A percentile compares a stretch with the other conserved stretches of the same genome.
Conservation (phyloP, 495 filamentous ascomycete genomes). For the Neurospora sp. region DNA sequence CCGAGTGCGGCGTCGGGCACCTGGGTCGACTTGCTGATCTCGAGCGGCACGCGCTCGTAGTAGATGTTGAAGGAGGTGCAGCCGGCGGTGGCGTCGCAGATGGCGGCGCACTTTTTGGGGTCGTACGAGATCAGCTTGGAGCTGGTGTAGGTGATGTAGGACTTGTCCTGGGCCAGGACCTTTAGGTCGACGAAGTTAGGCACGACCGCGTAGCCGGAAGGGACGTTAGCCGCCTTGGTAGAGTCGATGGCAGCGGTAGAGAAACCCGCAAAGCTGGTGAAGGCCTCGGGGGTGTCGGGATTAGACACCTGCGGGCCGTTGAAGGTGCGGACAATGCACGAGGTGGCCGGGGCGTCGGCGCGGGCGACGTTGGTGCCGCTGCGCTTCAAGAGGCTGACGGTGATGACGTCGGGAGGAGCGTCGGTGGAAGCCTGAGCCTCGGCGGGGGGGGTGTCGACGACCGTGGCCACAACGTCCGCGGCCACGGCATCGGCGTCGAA, state of each 20-base stretch:
- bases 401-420: not conserved
- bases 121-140: conserved; percentile 6
- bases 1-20: conserved; percentile 4
- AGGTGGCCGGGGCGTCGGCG: not conserved
- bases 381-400: not conserved
- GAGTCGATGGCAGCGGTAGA: not conserved
- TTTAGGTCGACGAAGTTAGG: conserved; percentile 8
- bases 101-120: conserved; percentile 6
- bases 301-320: conserved; percentile 8
- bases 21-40: conserved; percentile 8
- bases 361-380: not conserved
- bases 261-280: not conserved
- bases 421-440: not conserved
- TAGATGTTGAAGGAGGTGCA: conserved; percentile 12
- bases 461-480: not conserved
- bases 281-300: conserved; percentile 4
- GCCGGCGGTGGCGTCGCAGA: conserved; percentile 2
- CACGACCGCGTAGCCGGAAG: conserved; percentile 5
- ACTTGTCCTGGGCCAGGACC: conserved; percentile 2
- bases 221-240: not conserved
- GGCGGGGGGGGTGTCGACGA: not conserved
- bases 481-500: conserved; percentile 1
- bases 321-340: conserved; percentile 8
- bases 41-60: conserved; percentile 13
- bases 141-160: conserved; percentile 9